phyloP scores from a whole-genome alignment of 2,329 filamentous ascomycete species.

The Didymella lethalis region DNA sequence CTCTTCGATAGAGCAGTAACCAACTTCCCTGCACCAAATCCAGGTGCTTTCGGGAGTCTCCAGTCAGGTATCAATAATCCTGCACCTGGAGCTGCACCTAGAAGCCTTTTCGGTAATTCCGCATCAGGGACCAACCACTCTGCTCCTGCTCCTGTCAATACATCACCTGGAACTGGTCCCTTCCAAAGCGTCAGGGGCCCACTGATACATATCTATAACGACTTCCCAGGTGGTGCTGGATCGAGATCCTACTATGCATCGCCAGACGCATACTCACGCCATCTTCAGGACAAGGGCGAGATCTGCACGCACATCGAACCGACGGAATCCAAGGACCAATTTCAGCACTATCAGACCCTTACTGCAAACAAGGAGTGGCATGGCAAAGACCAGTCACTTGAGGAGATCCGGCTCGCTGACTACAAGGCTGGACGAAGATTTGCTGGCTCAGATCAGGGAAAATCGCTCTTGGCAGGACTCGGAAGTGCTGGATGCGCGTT shows the following conservation, averaged over 20 bases:
- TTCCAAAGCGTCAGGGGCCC: not conserved
- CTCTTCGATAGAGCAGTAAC: not conserved
- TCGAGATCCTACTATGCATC: not conserved
- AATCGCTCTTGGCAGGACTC: not conserved
- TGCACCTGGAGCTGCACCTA: not conserved
- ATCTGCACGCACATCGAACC: conserved; percentile 10
- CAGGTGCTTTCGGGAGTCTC: not conserved
- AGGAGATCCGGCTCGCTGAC: conserved; percentile 29
- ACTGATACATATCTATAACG: not conserved
- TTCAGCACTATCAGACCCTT: conserved; percentile 26
- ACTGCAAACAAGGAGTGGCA: conserved; percentile 4
- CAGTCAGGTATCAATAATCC: not conserved
- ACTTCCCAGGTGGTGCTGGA: not conserved
- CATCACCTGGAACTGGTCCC: not conserved
- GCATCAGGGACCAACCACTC: not conserved
- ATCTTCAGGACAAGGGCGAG: conserved; percentile 18
- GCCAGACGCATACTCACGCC: conserved; percentile 3
- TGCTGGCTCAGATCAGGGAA: not conserved
- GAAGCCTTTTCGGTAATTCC: not conserved
- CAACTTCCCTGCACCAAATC: not conserved
- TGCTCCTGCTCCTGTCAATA: not conserved
- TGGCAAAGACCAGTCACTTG: conserved; percentile 24
- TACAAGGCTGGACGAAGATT: conserved; percentile 14
- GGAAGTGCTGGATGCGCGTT: not conserved
- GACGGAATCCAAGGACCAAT: not conserved